Conservation (phyloP, 2,329 filamentous ascomycete species). For the Tolypocladium guangdongense region DNA sequence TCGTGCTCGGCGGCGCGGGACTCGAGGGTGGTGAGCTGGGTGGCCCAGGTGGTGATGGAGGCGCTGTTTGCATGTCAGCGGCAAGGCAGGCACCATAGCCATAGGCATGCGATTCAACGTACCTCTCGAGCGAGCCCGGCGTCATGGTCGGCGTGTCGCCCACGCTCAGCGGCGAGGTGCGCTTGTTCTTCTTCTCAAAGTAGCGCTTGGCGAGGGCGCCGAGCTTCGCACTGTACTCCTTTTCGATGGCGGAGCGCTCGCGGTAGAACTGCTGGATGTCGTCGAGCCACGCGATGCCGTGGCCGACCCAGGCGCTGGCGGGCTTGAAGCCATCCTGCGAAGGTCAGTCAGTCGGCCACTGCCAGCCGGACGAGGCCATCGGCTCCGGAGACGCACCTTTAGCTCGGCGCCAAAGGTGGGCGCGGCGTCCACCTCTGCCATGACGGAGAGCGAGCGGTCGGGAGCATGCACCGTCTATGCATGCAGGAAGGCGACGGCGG, state of each 20-base stretch:
- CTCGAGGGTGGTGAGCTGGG: constrained; percentile 84
- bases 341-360: not conserved
- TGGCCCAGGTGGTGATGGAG: constrained; percentile 93
- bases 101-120: constrained; percentile 4
- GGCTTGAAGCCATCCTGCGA: constrained; percentile 91
- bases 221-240: constrained; percentile 89
- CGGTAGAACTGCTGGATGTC: constrained; percentile 97
- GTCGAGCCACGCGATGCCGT: constrained; percentile 89
- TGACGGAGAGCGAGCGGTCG: constrained; percentile 24
- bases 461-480: constrained; percentile 7
- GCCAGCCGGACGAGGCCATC: not conserved
- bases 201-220: constrained; percentile 87
- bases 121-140: constrained; percentile 88
- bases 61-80: constrained; percentile 47
- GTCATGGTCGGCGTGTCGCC: constrained; percentile 90
- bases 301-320: constrained; percentile 81
- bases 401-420: constrained; percentile 89
- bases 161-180: constrained; percentile 77
- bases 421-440: constrained; percentile 74
- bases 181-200: constrained; percentile 92
- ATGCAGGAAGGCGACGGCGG: not conserved
- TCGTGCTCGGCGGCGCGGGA: constrained; percentile 83
- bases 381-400: constrained; percentile 50
- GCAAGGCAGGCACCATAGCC: constrained; percentile 4
- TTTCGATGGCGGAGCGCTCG: constrained; percentile 86